A percentile compares a stretch with the other conserved stretches of the same genome.
These are phyloP conservation scores for Pachyrhizus erosus DNA, from an alignment of 306 rosid species.

Conservation along the genomic window DNA sequence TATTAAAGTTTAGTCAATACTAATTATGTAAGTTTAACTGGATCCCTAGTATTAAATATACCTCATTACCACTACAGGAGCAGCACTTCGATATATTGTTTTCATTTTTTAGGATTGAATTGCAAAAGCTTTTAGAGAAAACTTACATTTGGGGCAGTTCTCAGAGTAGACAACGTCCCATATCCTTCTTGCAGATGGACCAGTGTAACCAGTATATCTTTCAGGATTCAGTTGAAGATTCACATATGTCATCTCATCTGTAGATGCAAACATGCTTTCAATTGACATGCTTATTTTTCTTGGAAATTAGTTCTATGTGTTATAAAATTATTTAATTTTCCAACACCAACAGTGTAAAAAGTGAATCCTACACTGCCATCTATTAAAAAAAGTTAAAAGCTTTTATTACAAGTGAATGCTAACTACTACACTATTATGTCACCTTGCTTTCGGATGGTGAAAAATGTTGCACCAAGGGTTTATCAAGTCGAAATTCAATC, in stretches of 20 bases:
- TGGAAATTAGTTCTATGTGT: slow-evolving; percentile 18
- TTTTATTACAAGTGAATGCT: neutral
- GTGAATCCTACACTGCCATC: neutral
- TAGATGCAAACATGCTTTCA: slow-evolving; percentile 36
- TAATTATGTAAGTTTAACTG: neutral
- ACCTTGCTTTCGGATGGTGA: slow-evolving; percentile 1
- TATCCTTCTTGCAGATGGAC: slow-evolving; percentile 95
- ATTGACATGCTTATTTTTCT: slow-evolving; percentile 19
- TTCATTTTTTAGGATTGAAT: neutral
- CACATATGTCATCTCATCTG: slow-evolving; percentile 96
- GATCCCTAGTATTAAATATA: neutral
- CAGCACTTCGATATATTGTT: neutral
- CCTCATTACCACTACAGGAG: neutral
- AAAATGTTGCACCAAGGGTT: neutral
- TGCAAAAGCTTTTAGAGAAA: slow-evolving; percentile 12
- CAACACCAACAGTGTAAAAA: neutral
- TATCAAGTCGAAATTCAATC: slow-evolving; percentile 13
- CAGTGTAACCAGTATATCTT: slow-evolving; percentile 91
- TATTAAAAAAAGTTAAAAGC: neutral
- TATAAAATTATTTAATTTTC: slow-evolving; percentile 5
- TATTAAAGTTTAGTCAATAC: neutral
- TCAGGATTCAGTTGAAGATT: slow-evolving; percentile 95
- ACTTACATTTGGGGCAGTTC: slow-evolving; percentile 97
- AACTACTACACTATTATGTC: neutral
- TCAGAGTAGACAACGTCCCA: slow-evolving; percentile 94